A percentile compares a stretch with the other conserved stretches of the same genome.
phyloP scores from a whole-genome alignment of 2,329 filamentous ascomycete species.

The Botrytis fragariae region DNA sequence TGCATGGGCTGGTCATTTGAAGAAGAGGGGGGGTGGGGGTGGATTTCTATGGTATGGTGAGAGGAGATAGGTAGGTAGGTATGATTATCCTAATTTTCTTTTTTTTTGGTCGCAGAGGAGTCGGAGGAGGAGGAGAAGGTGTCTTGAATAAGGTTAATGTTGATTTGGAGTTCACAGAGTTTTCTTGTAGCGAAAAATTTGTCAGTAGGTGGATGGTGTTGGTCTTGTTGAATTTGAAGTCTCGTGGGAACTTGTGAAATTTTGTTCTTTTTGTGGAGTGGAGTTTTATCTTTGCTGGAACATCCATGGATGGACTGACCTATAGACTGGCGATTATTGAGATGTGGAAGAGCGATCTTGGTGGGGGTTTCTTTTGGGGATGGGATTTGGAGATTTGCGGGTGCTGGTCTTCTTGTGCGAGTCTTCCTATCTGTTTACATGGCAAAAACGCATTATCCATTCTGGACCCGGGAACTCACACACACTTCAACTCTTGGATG shows the following conservation, averaged over 20 bases:
- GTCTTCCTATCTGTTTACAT: neutral
- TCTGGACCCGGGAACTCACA: too few species aligned
- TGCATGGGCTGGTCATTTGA: neutral
- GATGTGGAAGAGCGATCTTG: neutral
- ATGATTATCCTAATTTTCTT: neutral
- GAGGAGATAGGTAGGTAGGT: neutral
- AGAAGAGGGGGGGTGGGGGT: neutral
- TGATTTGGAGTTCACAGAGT: too few species aligned
- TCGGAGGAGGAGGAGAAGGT: too few species aligned
- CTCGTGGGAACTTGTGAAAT: accelerated
- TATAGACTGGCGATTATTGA: neutral
- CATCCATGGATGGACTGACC: neutral
- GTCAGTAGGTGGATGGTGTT: too few species aligned
- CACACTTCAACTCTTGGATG: too few species aligned
- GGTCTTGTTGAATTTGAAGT: too few species aligned
- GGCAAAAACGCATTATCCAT: accelerated
- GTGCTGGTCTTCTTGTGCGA: neutral
- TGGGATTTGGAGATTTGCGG: accelerated
- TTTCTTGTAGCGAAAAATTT: too few species aligned
- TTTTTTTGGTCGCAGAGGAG: too few species aligned
- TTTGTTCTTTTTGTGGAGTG: accelerated
- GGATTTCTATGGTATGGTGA: neutral
- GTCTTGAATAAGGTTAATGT: too few species aligned
- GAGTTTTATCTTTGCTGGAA: neutral
- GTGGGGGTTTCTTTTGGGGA: too few species aligned